These are phyloP conservation scores for Ilex asprella DNA, from an alignment of 257 asterid species.

Conservation along the genomic window DNA sequence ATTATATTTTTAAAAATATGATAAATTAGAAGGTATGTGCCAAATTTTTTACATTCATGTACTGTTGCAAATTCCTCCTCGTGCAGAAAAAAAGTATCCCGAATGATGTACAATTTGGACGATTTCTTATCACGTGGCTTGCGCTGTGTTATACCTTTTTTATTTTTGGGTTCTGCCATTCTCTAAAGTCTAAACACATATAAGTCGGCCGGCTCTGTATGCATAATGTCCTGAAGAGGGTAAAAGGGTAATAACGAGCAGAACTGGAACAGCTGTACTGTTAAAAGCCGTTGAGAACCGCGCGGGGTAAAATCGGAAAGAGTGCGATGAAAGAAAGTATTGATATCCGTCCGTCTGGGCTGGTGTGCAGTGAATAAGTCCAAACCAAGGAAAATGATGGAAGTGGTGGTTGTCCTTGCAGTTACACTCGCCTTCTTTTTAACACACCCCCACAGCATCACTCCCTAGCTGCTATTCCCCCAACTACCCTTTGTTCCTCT, in stretches of 20 bases:
- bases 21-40: too few species aligned
- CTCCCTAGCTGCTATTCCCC: conserved; percentile 28
- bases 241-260: background rate
- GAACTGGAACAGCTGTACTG: background rate
- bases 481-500: conserved; percentile 54
- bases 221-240: background rate
- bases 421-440: conserved; percentile 15
- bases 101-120: conserved; percentile 5
- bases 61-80: background rate
- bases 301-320: background rate
- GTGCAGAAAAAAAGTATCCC: conserved; percentile 6
- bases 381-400: background rate
- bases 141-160: conserved; percentile 26
- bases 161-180: background rate
- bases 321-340: background rate
- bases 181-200: background rate
- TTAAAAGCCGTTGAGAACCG: background rate
- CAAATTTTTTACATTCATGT: too few species aligned
- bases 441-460: background rate
- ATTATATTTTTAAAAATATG: too few species aligned
- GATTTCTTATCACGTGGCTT: conserved; percentile 49
- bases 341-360: background rate
- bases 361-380: background rate
- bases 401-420: background rate
- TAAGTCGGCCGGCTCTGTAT: background rate